Evolutionary conservation across 495 filamentous ascomycete species (phyloP), one percentile per base, ranked within the genome.

Genomic region (Penicillium soppii): DNA sequence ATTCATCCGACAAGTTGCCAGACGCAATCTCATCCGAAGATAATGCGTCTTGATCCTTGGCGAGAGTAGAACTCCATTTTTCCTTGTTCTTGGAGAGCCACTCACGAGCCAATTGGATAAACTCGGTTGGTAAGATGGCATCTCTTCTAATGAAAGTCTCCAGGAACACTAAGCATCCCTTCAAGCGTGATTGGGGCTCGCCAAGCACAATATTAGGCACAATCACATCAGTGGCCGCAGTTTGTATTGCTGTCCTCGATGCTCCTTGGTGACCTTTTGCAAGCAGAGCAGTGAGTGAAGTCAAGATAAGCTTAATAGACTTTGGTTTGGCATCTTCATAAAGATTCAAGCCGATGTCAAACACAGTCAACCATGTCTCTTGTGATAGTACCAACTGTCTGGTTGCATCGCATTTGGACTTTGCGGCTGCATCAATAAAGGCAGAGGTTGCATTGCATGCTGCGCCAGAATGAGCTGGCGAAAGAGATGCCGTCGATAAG

Each of bases 271-370:
- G 76, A 46, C 81, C 79, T 29, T 69, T 80, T 13, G 60, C 68
- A 33, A 85, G 59, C 7, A 83, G 73, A 16, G 71, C 65, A 27
- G 73, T 73, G 44, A 89, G 63, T 36, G 82, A 76, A 55, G 81
- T 73, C 38, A 95, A 66, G 0, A 92, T 74, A 54, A 90, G 85
- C 61, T 84, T 84, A 78, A 91, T 79, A 23, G 88, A 84, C 44
- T 90, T 86, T 21, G 85, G 78, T 50, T 86, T 86, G 29, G 86
- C 80, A 55, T 83, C 81, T 54, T 92, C 87, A 53, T 82, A 90
- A 69, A 83, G 86, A 48, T 83, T 77, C 52, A 95, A 71, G 56
- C 84, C 92, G 42, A 88, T 82, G 12, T 83, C 69, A 60, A 94
- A 89, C 4, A 88, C 63, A 36, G 73, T 69, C 10, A 75, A 57